A percentile compares a stretch with the other conserved stretches of the same genome.
These are phyloP conservation scores for Aspergillus nanangensis DNA, from an alignment of 495 filamentous ascomycete genomes.

Conservation along the genomic window DNA sequence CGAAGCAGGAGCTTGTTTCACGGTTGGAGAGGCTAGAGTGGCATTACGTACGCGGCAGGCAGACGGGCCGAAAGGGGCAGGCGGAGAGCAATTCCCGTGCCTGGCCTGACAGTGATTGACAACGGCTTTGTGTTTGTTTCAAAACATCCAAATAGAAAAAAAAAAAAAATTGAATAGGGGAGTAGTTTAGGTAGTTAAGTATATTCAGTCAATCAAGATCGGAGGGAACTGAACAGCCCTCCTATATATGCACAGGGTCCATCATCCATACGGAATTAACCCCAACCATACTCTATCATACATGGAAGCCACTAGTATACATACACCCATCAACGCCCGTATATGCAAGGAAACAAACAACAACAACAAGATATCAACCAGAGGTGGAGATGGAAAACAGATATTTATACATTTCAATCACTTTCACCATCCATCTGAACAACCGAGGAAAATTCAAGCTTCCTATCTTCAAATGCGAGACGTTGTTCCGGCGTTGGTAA, in stretches of 20 bases:
- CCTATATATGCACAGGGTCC: too few species aligned
- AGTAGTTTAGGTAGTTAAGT: too few species aligned
- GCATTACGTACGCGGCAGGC: conserved; percentile 34
- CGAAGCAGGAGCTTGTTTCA: too few species aligned
- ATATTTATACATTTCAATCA: too few species aligned
- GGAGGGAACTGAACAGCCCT: too few species aligned
- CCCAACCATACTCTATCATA: background rate
- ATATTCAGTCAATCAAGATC: too few species aligned
- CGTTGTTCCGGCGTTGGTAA: conserved; percentile 21
- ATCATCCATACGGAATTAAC: background rate
- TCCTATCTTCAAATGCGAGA: conserved; percentile 9
- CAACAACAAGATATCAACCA: background rate
- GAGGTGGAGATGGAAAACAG: too few species aligned
- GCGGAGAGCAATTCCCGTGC: conserved; percentile 8
- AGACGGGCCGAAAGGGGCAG: conserved; percentile 21
- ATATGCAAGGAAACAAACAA: conserved; percentile 7
- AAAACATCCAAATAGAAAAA: too few species aligned
- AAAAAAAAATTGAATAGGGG: too few species aligned
- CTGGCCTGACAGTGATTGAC: background rate
- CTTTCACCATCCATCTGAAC: too few species aligned
- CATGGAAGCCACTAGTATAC: background rate
- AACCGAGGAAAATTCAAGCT: too few species aligned
- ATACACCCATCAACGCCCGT: conserved; percentile 17
- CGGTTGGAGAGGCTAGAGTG: conserved; percentile 46
- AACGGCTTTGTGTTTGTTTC: too few species aligned